Evolutionary conservation across 1,284 basidiomycete species (phyloP).

Genomic region (Grifola frondosa): DNA sequence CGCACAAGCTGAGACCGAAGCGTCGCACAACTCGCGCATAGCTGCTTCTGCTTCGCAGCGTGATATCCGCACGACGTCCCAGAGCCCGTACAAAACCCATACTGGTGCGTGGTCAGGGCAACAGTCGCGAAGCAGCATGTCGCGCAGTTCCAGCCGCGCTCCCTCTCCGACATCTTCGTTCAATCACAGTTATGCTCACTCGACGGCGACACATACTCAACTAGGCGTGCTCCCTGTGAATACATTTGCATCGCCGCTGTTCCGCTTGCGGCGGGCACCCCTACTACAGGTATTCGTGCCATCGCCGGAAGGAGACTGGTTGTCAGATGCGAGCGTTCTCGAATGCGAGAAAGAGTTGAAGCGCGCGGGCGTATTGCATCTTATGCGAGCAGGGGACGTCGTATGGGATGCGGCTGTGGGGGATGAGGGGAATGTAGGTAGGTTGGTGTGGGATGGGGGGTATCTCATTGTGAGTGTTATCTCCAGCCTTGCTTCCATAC

Average conservation of each 20-base stretch:
- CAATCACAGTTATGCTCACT: conserved; percentile 41
- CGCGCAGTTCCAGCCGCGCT: conserved; percentile 54
- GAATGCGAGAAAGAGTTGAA: conserved; percentile 78
- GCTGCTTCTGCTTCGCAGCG: conserved; percentile 29
- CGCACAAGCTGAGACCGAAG: conserved; percentile 64
- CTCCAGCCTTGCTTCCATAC: conserved; percentile 8
- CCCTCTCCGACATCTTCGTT: conserved; percentile 59
- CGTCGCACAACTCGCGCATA: conserved; percentile 27
- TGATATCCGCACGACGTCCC: conserved; percentile 12
- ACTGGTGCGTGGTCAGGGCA: conserved; percentile 6
- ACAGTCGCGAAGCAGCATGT: conserved; percentile 27
- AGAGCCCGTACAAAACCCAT: conserved; percentile 16
- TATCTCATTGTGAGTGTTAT: conserved; percentile 71
- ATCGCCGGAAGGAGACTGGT: conserved; percentile 78
- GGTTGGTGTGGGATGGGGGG: conserved; percentile 79
- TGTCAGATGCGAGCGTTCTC: conserved; percentile 72
- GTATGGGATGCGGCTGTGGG: conserved; percentile 82
- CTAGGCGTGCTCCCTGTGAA: conserved; percentile 8
- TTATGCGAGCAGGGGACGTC: conserved; percentile 72
- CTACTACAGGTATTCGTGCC: conserved; percentile 77
- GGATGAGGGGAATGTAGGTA: conserved; percentile 77
- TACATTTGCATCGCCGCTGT: conserved; percentile 65
- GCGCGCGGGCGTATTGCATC: conserved; percentile 54
- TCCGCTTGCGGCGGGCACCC: conserved; percentile 65
- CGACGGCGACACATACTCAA: too few relatives aligned